Evolutionary conservation across 257 asterid genomes (phyloP), one percentile per base, ranked within the genome.

Genomic region (Przewalskia tangutica): DNA sequence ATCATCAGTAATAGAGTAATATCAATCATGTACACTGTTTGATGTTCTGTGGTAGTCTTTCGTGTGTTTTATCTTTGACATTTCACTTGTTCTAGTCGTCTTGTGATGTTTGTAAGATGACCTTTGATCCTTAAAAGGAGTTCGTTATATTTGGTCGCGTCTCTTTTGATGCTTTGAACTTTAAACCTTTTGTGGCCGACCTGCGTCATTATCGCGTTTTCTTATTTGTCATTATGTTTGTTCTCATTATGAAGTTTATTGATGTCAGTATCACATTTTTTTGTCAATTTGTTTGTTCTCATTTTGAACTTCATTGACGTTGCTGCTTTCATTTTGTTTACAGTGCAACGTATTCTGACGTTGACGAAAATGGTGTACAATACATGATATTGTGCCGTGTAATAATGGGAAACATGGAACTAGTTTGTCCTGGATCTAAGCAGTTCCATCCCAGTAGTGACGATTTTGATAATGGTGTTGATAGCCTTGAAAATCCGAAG

Each of bases 401-500:
- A 60, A 89, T 89, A 81, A 87, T 89, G 90, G 92, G 92, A 64
- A 89, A 84, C 83, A 88, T 85, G 97, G 99, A 96, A 92, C 89
- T 83, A 83, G 89, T 96, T 88, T 85, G 8, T 79, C 85, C 84
- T 84, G 99, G 97, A 83, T 93, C 93, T 44, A 87, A 87, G 67
- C 99, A 96, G 89, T 94, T 88, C 84, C 93, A 90, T 87, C 98
- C 99, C 82, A 96, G 97, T 88, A 86, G 87, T 55, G 97, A 93
- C 86, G 91, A 93, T 80, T 96, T 89, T 11, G 99, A 96, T 86
- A 96, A 95, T 81, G 99, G 99, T 54, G 93, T 92, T 27, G 98
- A 96, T 89, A 88, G 90, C 86, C 83, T 88, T 86, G 89, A 88
- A 73, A 86, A 89, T 81, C 97, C 99, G 23, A 87, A 89, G 86